Evolutionary conservation across 2,329 filamentous ascomycete species (phyloP), one percentile per base, ranked within the genome.

Genomic region (Penicillium sp.): DNA sequence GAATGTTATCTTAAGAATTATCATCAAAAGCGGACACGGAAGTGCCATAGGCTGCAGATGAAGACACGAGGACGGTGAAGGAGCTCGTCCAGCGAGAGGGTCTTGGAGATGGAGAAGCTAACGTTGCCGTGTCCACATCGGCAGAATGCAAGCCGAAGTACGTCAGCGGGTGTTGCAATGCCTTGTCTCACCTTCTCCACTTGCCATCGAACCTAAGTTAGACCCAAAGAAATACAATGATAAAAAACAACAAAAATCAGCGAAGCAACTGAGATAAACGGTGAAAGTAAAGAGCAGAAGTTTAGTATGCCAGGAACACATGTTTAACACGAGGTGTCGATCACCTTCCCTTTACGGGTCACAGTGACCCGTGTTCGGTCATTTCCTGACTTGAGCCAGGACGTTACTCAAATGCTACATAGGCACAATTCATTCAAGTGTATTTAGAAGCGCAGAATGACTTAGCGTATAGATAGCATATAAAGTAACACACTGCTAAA

Each of bases 51-150:
- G 19, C n/a, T 22, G 39, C 39, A 48, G 14, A 22, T 22, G 46
- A 11, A n/a, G 22, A 26, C 9, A 9, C 13, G 16, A 21, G 48
- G 22, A 16, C 22, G n/a, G 14, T 14, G 7, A 39, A 39, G 24
- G 16, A 13, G 26, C 53, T 48, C 59, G 58, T 27, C 52, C 58
- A 52, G 56, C 56, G 53, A 61, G 53, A 29, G 35, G 27, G 39
- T 45, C 49, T 21, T 21, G 19, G 37, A 31, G 6, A 35, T 21
- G 48, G 19, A 16, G 41, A 35, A 46, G 50, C 35, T 46, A 43
- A 45, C 41, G 22, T 47, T 22, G 41, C 29, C 43, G 31, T 35
- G 50, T 43, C 31, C 41, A 45, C n/a, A 24, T 21, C 24, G 39
- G 19, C 35, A 21, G 35, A 26, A 26, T 7, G 14, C 21, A 24